Base-by-base conservation (phyloP, 805 yeast species). In the Wickerhamiella sergipiensis region DNA sequence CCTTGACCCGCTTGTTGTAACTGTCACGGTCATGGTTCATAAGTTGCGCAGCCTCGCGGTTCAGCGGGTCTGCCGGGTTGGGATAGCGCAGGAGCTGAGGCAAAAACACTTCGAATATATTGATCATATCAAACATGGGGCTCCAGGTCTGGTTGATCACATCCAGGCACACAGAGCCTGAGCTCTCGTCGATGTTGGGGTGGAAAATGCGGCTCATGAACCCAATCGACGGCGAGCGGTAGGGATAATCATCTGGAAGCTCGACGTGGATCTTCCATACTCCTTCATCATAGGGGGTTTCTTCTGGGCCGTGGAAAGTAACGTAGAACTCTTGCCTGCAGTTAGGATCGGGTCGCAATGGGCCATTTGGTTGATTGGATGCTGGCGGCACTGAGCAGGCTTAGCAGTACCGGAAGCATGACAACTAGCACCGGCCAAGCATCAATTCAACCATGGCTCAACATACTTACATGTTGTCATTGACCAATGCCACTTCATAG, bases 111-210 rank as follows among this genome's bases (percentile, higher is more conserved):
- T 90, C 97, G 64, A 92, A 86, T 23, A 90, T 85, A 64, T 92
- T 92, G 57, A 81, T 72, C 57, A 92, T 75, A 50, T 92, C 97
- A 71, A 88, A 90, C 87, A 90, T 85, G 1, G 98, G 97, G 43
- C 95, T 85, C 98, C 98, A 90, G 0, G 97, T 87, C 63, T 90
- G 96, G 65, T 90, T 90, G 56, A 90, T 89, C 17, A 92, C 97
- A 65, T 90, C 97, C 47, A 90, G 77, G 67, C 98, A 90, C 6
- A 90, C 96, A 0, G 94, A 80, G 0, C 98, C 98, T 15, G 79
- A 60, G 24, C 79, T 74, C 64, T 88, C 94, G 64, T 90, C 98
- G 55, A 90, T 88, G 62, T 90, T 90, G 6, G 98, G 98, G 65
- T 90, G 98, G 68, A 79, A 89, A 18, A 92, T 90, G 63, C 82